These are phyloP conservation scores for Ceratocystis papillata DNA, from an alignment of 2,329 filamentous ascomycete species.

Conservation along the genomic window DNA sequence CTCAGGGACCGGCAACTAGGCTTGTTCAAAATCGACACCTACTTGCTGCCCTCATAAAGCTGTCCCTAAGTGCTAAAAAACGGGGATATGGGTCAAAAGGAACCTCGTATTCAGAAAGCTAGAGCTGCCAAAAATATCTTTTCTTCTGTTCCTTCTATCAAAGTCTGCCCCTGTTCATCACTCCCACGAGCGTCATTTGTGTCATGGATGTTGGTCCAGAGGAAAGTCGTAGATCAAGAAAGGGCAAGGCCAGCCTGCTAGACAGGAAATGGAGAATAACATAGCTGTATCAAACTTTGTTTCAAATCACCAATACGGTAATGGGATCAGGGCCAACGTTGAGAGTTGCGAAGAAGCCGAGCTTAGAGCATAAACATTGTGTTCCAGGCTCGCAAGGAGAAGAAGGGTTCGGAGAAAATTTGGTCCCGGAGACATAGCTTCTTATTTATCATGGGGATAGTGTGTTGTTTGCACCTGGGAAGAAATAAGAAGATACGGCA, in stretches of 20 bases:
- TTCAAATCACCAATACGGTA: background rate
- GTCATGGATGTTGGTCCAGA: background rate
- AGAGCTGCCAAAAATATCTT: slow-evolving; percentile 16
- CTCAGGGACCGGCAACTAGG: background rate
- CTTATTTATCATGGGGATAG: background rate
- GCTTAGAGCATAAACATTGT: background rate
- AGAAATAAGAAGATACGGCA: background rate
- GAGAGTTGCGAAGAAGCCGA: background rate
- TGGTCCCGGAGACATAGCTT: background rate
- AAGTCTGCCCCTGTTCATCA: slow-evolving; percentile 1
- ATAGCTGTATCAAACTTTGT: background rate
- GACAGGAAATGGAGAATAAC: background rate
- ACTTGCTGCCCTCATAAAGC: background rate
- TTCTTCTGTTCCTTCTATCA: background rate
- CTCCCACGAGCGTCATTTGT: slow-evolving; percentile 7
- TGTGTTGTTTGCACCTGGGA: background rate
- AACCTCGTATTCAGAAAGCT: slow-evolving; percentile 8
- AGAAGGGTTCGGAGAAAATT: background rate
- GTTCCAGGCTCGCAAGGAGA: background rate
- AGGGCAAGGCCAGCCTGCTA: background rate
- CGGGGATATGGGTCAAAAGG: background rate
- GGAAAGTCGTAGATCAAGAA: background rate
- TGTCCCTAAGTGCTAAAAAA: background rate
- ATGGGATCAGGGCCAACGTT: background rate
- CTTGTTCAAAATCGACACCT: background rate